phyloP scores from a whole-genome alignment of 805 yeast genomes.

The Candida chilensis region DNA sequence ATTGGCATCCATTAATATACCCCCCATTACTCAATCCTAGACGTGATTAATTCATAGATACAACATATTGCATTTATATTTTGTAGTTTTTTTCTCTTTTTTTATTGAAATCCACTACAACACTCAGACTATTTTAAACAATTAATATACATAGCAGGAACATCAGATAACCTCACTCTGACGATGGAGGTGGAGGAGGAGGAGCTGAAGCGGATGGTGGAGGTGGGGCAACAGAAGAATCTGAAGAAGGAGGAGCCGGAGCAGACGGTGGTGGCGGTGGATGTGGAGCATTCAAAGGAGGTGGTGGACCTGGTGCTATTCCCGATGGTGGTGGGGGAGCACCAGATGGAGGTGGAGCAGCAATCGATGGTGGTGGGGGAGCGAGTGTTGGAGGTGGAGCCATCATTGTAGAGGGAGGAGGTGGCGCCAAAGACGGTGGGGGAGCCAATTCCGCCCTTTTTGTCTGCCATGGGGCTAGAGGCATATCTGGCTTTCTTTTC shows the following conservation, averaged over 20 bases:
- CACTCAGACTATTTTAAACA: no score
- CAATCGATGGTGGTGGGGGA: constrained; percentile 4
- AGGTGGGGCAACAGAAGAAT: constrained; percentile 9
- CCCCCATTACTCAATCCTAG: no score
- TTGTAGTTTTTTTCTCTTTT: no score
- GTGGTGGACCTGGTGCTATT: constrained; percentile 2
- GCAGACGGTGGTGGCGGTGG: constrained; percentile 9
- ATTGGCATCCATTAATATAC: no score
- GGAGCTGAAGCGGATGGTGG: constrained; percentile 8
- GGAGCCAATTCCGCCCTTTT: constrained; percentile 4
- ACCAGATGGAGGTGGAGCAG: constrained; percentile 7
- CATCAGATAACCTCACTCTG: no score
- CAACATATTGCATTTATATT: no score
- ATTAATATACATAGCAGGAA: no score
- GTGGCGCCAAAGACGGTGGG: constrained; percentile 4
- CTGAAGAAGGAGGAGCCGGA: constrained; percentile 15
- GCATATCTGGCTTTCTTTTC: constrained; percentile 10
- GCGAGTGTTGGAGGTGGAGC: constrained; percentile 14
- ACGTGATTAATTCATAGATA: no score
- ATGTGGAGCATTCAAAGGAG: constrained; percentile 5
- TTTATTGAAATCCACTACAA: no score
- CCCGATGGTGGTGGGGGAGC: constrained; percentile 2
- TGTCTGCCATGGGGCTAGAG: constrained; percentile 15
- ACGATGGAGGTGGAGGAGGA: constrained; percentile 11
- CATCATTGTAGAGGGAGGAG: constrained; percentile 11